Evolutionary conservation across 257 asterid species (phyloP).

Genomic region (Petunia secreta): DNA sequence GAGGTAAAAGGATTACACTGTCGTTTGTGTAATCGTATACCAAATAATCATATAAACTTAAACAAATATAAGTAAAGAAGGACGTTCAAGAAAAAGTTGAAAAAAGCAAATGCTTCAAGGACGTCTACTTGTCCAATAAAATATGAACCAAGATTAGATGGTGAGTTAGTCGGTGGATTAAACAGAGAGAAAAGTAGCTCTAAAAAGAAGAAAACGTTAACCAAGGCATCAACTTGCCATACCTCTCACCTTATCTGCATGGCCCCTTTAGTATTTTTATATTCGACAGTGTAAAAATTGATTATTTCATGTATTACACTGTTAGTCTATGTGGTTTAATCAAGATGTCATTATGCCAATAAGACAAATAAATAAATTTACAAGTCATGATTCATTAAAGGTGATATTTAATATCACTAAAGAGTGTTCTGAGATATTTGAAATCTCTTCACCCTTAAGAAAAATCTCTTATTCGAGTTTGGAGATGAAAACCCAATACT

Average conservation of each 20-base stretch:
- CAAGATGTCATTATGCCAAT: too few relatives aligned
- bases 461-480: too few relatives aligned
- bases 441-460: too few relatives aligned
- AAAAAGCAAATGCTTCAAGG: conserved; percentile 29
- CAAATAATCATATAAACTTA: neutral
- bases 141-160: neutral
- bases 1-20: neutral
- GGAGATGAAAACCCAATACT: too few relatives aligned
- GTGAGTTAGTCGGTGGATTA: conserved; percentile 28
- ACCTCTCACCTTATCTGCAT: neutral
- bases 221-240: neutral
- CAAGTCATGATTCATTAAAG: too few relatives aligned
- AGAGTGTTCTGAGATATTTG: too few relatives aligned
- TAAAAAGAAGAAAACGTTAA: conserved; percentile 6
- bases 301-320: too few relatives aligned
- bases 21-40: neutral
- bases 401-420: too few relatives aligned
- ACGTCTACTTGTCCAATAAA: conserved; percentile 27
- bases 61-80: conserved; percentile 12
- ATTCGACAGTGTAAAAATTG: too few relatives aligned
- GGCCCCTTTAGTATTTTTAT: too few relatives aligned
- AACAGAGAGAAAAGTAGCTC: neutral
- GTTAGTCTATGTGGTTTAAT: too few relatives aligned
- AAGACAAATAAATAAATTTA: too few relatives aligned
- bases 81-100: neutral